Evolutionary conservation across 78 protist genomes (phyloP).

Genomic region (Dictyostelium citrinum): DNA sequence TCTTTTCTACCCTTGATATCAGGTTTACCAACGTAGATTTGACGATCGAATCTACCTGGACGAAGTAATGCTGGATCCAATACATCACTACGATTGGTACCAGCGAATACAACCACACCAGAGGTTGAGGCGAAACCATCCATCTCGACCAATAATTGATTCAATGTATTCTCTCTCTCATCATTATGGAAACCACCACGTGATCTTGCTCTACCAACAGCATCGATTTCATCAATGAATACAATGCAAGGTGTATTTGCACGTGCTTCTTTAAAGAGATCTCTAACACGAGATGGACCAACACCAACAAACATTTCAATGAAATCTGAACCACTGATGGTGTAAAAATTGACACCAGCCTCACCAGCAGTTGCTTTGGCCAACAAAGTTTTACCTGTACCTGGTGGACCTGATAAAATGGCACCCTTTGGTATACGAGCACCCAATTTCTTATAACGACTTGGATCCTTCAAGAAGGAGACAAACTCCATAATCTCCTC

Average conservation of each 20-base stretch:
- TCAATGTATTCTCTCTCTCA: slow-evolving; percentile 95
- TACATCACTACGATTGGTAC: slow-evolving; percentile 92
- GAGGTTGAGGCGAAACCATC: slow-evolving; percentile 91
- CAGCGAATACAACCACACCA: slow-evolving; percentile 96
- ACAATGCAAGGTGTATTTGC: slow-evolving; percentile 88
- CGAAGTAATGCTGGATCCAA: slow-evolving; percentile 97
- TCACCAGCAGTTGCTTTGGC: slow-evolving; percentile 90
- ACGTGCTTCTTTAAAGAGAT: slow-evolving; percentile 78
- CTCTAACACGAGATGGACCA: slow-evolving; percentile 93
- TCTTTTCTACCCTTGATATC: slow-evolving; percentile 90
- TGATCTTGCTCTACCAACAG: slow-evolving; percentile 85
- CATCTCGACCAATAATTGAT: slow-evolving; percentile 96
- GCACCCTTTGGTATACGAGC: slow-evolving; percentile 93
- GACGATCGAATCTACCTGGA: slow-evolving; percentile 98
- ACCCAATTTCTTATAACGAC: slow-evolving; percentile 85
- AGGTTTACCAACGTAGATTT: slow-evolving; percentile 91
- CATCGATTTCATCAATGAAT: slow-evolving; percentile 96
- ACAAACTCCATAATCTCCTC: slow-evolving; percentile 93
- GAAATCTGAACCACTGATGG: slow-evolving; percentile 93
- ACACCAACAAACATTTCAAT: slow-evolving; percentile 96
- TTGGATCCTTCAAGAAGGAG: slow-evolving; percentile 89
- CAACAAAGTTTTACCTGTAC: slow-evolving; percentile 88
- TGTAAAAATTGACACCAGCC: slow-evolving; percentile 87
- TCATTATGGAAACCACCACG: slow-evolving; percentile 76
- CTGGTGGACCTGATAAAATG: slow-evolving; percentile 96